phyloP scores from a whole-genome alignment of 2,329 filamentous ascomycete genomes.

The Pezicula neosporulosa region DNA sequence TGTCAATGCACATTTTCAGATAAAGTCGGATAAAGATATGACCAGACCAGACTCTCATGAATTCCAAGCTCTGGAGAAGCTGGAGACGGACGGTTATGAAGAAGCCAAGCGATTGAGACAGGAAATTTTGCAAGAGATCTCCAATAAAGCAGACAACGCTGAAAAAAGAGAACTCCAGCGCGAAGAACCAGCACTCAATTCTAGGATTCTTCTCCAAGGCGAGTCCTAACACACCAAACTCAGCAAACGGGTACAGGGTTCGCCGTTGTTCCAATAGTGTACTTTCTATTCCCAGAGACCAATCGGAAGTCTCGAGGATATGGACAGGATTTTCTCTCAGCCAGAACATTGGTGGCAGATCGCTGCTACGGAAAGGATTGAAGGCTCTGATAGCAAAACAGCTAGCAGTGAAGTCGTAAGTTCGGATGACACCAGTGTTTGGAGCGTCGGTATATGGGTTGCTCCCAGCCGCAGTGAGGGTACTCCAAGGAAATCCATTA shows the following conservation, averaged over 20 bases:
- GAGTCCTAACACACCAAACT: slow-evolving; percentile 35
- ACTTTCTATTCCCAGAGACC: no score
- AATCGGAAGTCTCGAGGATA: no score
- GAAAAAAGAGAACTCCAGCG: slow-evolving; percentile 28
- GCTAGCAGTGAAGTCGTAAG: slow-evolving; percentile 29
- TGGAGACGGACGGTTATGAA: slow-evolving; percentile 73
- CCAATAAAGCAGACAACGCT: slow-evolving; percentile 50
- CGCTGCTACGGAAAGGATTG: no score
- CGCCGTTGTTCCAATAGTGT: no score
- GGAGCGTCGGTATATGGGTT: slow-evolving; percentile 33
- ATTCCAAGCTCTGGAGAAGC: slow-evolving; percentile 61
- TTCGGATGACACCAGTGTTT: slow-evolving; percentile 34
- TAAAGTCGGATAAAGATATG: slow-evolving; percentile 66
- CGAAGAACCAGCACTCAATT: slow-evolving; percentile 67
- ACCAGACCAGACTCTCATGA: slow-evolving; percentile 65
- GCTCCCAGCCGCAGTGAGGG: slow-evolving; percentile 32
- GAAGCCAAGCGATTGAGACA: slow-evolving; percentile 72
- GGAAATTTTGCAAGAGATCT: slow-evolving; percentile 68
- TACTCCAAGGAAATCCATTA: slow-evolving; percentile 50
- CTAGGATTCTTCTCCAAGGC: slow-evolving; percentile 75
- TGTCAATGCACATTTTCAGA: slow-evolving; percentile 82
- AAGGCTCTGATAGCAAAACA: no score
- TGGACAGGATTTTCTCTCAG: no score
- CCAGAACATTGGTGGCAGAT: no score
- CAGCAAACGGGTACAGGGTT: slow-evolving; percentile 21